A percentile compares a stretch with the other conserved stretches of the same genome.
Evolutionary conservation across 495 filamentous ascomycete genomes (phyloP).

Genomic region (Penicillium cinerascens): DNA sequence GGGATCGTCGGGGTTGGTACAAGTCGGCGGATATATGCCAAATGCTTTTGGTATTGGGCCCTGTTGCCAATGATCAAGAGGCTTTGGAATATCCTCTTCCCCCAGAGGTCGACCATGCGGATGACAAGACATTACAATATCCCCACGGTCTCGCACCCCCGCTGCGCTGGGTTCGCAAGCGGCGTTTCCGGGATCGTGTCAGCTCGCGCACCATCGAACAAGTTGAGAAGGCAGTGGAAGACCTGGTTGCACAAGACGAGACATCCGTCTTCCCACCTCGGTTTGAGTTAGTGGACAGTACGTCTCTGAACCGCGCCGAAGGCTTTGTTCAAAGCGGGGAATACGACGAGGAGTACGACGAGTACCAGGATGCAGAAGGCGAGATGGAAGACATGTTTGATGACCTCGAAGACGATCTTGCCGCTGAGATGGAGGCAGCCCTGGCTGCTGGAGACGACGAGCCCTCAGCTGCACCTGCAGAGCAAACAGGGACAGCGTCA

Average conservation of each 20-base stretch:
- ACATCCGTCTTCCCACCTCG: slow-evolving; percentile 49
- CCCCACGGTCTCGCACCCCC: slow-evolving; percentile 92
- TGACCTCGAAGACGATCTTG: slow-evolving; percentile 57
- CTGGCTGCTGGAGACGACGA: slow-evolving; percentile 50
- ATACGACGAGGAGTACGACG: slow-evolving; percentile 50
- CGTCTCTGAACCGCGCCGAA: slow-evolving; percentile 50
- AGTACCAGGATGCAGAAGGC: slow-evolving; percentile 55
- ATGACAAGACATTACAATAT: slow-evolving; percentile 65
- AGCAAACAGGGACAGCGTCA: slow-evolving; percentile 32
- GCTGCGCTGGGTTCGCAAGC: slow-evolving; percentile 78
- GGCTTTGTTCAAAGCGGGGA: slow-evolving; percentile 37
- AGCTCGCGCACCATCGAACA: slow-evolving; percentile 83
- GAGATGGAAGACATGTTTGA: slow-evolving; percentile 52
- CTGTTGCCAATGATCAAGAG: slow-evolving; percentile 67
- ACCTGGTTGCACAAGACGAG: slow-evolving; percentile 67
- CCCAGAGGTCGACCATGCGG: slow-evolving; percentile 55
- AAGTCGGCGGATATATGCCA: slow-evolving; percentile 94
- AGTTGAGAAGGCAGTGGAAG: slow-evolving; percentile 77
- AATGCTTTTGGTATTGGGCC: slow-evolving; percentile 82
- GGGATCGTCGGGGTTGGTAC: slow-evolving; percentile 87
- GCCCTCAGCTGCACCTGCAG: slow-evolving; percentile 13
- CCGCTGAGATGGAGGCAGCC: slow-evolving; percentile 52
- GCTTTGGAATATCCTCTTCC: slow-evolving; percentile 65
- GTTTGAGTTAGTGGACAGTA: slow-evolving; percentile 64
- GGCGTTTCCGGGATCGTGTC: slow-evolving; percentile 74